Evolutionary conservation across 768 basidiomycete genomes (phyloP), one percentile per base, ranked within the genome.

Genomic region (Boletus vinaceobasis): DNA sequence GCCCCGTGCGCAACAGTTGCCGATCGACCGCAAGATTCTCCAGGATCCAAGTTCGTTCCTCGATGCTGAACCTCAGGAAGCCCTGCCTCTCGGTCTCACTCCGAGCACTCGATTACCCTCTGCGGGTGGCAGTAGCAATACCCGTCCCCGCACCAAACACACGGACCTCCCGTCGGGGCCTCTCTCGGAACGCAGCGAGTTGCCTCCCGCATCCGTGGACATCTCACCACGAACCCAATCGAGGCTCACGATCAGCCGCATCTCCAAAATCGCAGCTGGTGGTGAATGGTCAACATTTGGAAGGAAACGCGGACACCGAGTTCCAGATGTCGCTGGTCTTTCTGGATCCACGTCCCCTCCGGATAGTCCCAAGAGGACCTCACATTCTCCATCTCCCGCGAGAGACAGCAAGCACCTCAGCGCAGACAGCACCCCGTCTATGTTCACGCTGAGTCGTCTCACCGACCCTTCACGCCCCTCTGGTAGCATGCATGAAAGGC

Each of bases 241-340:
- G 11, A 50, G 51, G 45, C 48, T 53, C 35, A 19, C 49, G 33
- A 58, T 60, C 43, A 52, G 46, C 11, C 65, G 49, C 53, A 38
- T 62, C 17, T 69, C 67, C 46, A 60, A 54, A 43, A 40, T 63
- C 26, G 53, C 61, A 9, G 38, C 53, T 0, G 56, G 63, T 39
- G 64, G 64, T 11, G 70, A 65, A 55, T 74, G 73, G 73, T 64
- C 73, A 26, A 74, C 73, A 13, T 75, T 74, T 62, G 73, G 73
- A 29, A 66, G 70, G 44, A 60, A 53, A 43, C 61, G 60, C 37
- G 57, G 55, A 8, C 61, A 54, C 10, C 60, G 55, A 15, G 35
- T 52, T 5, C 43, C 58, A 23, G 62, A 60, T 36, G 48, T 57
- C n/a, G 56, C 44, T 15, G 59, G 43, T 32, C 52, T 56, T n/a